These are phyloP conservation scores for Fusarium pseudocircinatum DNA, from an alignment of 2,329 filamentous ascomycete genomes.

Conservation along the genomic window DNA sequence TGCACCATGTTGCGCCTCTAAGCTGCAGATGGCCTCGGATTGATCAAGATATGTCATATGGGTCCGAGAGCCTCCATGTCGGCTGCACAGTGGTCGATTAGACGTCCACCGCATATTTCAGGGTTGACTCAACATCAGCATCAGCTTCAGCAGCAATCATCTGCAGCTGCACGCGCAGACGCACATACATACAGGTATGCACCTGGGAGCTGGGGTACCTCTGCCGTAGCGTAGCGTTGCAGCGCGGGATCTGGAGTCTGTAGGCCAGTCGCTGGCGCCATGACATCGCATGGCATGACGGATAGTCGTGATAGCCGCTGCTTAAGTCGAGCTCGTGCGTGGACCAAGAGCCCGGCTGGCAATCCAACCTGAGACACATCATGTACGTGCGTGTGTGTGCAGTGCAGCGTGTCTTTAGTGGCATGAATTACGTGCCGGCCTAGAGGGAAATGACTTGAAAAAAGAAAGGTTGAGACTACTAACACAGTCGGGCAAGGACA, in stretches of 20 bases:
- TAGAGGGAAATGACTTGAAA: conserved; percentile 9
- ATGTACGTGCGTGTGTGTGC: conserved; percentile 9
- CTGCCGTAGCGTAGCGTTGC: conserved; percentile 20
- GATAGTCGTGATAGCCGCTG: conserved; percentile 2
- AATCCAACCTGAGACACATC: conserved; percentile 20
- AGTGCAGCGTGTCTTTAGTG: neutral
- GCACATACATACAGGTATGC: neutral
- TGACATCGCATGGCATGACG: neutral
- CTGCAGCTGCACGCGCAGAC: conserved; percentile 1
- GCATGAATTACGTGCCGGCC: conserved; percentile 17
- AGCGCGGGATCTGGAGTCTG: conserved; percentile 25
- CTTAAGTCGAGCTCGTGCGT: neutral
- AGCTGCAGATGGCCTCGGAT: conserved; percentile 31
- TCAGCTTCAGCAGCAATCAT: conserved; percentile 9
- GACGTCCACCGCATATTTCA: conserved; percentile 25
- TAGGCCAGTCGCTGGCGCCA: neutral
- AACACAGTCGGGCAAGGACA: conserved; percentile 15
- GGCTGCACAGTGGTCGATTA: conserved; percentile 27
- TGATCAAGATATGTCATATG: conserved; percentile 33
- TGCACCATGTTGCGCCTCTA: conserved; percentile 30
- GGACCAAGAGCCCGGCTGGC: conserved; percentile 17
- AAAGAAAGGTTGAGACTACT: conserved; percentile 14
- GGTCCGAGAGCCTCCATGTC: conserved; percentile 21
- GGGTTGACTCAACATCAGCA: conserved; percentile 3
- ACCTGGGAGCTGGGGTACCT: conserved; percentile 13